These are phyloP conservation scores for Cutaneotrichosporon sp. DNA, from an alignment of 1,284 basidiomycete genomes.

Conservation along the genomic window DNA sequence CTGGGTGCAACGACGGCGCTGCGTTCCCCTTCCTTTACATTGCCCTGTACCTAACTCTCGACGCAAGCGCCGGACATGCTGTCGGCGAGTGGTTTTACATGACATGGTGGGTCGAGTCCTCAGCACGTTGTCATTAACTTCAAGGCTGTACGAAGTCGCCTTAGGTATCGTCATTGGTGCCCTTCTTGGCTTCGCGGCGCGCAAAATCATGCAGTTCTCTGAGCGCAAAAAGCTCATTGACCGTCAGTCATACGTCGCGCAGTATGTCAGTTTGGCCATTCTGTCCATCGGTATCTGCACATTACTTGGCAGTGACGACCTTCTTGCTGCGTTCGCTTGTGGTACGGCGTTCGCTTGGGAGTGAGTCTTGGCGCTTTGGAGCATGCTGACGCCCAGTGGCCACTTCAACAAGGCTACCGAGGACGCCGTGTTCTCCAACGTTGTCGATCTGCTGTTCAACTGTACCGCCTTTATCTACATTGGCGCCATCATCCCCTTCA, in stretches of 20 bases:
- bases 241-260: conserved; percentile 87
- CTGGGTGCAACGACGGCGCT: conserved; percentile 86
- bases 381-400: conserved; percentile 48
- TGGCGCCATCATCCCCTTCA: conserved; percentile 91
- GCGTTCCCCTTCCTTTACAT: conserved; percentile 93
- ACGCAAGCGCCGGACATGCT: conserved; percentile 61
- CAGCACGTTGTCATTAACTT: not conserved
- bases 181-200: conserved; percentile 71
- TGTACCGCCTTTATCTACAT: conserved; percentile 86
- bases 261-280: conserved; percentile 75
- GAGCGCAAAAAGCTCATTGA: conserved; percentile 86
- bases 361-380: conserved; percentile 29
- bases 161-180: conserved; percentile 76
- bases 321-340: conserved; percentile 89
- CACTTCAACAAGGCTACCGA: conserved; percentile 97
- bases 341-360: conserved; percentile 98
- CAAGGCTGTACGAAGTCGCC: conserved; percentile 63
- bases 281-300: conserved; percentile 75
- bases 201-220: conserved; percentile 94
- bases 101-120: conserved; percentile 55
- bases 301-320: conserved; percentile 86
- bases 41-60: conserved; percentile 79
- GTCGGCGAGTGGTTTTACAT: conserved; percentile 63
- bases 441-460: conserved; percentile 84
- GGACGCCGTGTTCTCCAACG: conserved; percentile 89